phyloP scores from a whole-genome alignment of 1,284 basidiomycete genomes.

The Sporisorium scitamineum region DNA sequence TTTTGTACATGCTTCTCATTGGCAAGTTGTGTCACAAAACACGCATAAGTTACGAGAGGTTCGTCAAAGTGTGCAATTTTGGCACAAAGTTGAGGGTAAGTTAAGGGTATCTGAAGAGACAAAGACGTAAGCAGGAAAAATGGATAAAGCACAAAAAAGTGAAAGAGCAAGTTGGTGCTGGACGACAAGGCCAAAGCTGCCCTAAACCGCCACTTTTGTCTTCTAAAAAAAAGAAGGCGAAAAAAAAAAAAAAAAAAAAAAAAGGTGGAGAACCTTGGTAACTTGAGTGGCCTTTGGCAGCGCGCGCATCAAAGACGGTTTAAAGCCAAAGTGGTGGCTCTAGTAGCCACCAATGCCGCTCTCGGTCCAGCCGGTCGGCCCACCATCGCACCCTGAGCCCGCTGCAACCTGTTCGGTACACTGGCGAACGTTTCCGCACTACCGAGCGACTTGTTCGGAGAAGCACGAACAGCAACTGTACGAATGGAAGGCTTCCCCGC shows the following conservation, averaged over 20 bases:
- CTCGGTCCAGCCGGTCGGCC: conserved; percentile 19
- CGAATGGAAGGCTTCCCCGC: conserved; percentile 22
- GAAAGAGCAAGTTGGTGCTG: too few relatives aligned
- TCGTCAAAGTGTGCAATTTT: not conserved
- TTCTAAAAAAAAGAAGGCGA: not conserved
- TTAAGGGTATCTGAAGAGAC: conserved; percentile 8
- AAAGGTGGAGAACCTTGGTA: not conserved
- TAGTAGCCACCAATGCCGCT: conserved; percentile 11
- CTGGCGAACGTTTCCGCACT: not conserved
- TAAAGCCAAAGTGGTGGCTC: conserved; percentile 12
- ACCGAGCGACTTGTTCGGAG: not conserved
- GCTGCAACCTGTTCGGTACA: conserved; percentile 4
- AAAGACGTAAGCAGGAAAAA: not conserved
- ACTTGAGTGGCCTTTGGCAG: too few relatives aligned
- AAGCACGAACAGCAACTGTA: conserved; percentile 9
- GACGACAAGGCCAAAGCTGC: too few relatives aligned
- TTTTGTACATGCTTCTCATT: too few relatives aligned
- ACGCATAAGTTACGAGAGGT: too few relatives aligned
- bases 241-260: conserved; percentile 13
- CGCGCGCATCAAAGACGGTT: conserved; percentile 11
- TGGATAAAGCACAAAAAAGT: not conserved
- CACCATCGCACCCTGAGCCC: not conserved
- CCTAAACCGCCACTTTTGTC: too few relatives aligned
- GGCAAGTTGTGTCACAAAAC: too few relatives aligned
- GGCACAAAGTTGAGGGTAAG: not conserved